These are phyloP conservation scores for Secale cereale DNA, from an alignment of 176 grass and related monocot genomes.

Conservation along the genomic window DNA sequence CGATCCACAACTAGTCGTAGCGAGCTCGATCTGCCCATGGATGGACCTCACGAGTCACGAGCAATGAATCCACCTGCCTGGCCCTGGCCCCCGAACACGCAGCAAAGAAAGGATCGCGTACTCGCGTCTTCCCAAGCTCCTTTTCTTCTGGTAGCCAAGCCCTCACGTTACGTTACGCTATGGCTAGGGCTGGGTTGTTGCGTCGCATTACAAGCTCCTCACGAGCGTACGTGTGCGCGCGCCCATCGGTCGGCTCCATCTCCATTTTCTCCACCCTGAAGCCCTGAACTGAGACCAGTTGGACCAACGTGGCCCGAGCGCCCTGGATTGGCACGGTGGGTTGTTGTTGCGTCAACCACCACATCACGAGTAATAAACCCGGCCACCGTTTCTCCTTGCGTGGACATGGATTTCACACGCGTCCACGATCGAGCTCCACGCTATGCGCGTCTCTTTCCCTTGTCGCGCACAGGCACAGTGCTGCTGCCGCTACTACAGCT, in stretches of 20 bases:
- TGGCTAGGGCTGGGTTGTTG: background rate
- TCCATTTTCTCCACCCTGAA: too few relatives aligned
- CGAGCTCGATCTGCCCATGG: background rate
- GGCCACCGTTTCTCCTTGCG: background rate
- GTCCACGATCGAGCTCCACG: background rate
- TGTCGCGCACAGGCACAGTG: background rate
- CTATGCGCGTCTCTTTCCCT: background rate
- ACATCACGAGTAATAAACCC: constrained; percentile 8
- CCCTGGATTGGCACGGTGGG: background rate
- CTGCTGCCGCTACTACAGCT: background rate
- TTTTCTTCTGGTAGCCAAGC: too few relatives aligned
- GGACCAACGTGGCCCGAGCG: background rate
- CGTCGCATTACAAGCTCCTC: constrained; percentile 17
- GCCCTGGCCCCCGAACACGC: background rate
- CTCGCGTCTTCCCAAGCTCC: too few relatives aligned
- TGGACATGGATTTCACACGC: background rate
- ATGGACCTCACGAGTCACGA: constrained; percentile 11
- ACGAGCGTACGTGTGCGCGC: background rate
- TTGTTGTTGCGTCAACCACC: background rate
- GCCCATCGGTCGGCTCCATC: background rate
- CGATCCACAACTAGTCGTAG: background rate
- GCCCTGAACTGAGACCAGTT: too few relatives aligned
- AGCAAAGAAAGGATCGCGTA: background rate
- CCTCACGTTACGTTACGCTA: too few relatives aligned
- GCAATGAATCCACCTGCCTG: background rate